Evolutionary conservation across 805 yeast genomes (phyloP).

Genomic region (Candida andamanensis): DNA sequence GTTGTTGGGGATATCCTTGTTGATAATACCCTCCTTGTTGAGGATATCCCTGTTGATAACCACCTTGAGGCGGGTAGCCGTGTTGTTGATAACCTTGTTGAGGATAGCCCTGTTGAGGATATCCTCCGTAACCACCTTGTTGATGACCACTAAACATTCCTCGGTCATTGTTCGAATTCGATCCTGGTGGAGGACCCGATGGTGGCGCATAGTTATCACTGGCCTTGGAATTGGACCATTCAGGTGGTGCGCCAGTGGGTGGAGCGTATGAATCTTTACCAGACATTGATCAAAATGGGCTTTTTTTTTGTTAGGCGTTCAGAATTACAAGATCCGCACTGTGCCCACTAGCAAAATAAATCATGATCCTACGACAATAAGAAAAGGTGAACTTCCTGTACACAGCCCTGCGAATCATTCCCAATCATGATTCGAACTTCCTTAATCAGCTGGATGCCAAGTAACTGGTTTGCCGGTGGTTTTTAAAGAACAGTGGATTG

Average conservation of each 20-base stretch:
- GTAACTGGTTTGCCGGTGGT: no score
- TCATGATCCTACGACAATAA: no score
- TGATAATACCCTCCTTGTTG: conserved; percentile 14
- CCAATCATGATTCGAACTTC: no score
- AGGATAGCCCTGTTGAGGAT: conserved; percentile 19
- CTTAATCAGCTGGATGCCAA: no score
- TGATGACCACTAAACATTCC: conserved; percentile 17
- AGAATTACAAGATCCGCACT: no score
- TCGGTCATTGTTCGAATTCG: conserved; percentile 15
- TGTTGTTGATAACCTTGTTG: conserved; percentile 16
- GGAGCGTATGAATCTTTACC: conserved; percentile 9
- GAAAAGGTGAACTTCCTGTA: no score
- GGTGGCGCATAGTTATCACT: conserved; percentile 20
- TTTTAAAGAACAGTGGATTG: no score
- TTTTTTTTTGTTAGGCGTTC: no score
- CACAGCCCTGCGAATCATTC: no score
- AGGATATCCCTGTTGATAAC: conserved; percentile 14
- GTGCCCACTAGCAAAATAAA: no score
- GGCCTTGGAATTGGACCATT: conserved; percentile 14
- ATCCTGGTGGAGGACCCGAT: conserved; percentile 17
- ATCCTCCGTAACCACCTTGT: conserved; percentile 14
- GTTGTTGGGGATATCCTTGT: conserved; percentile 33
- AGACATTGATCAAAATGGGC: no score
- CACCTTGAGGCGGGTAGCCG: conserved; percentile 14
- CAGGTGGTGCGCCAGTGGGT: conserved; percentile 28